phyloP scores from a whole-genome alignment of 139 green algal genomes.

The Chlorella sp. region DNA sequence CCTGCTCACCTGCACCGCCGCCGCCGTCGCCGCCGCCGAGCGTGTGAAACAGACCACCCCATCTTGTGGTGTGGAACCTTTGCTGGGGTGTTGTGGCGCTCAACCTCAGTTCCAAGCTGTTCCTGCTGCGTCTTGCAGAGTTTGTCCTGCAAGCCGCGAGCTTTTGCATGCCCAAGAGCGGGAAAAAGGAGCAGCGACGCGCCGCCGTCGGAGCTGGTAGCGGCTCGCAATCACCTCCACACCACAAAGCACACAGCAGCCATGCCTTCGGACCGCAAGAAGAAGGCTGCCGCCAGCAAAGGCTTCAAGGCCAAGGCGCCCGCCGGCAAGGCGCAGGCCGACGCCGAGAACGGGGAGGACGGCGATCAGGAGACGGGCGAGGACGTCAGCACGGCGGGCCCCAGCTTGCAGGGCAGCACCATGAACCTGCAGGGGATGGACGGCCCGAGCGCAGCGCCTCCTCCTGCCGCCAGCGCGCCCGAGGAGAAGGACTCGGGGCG shows the following conservation, averaged over 20 bases:
- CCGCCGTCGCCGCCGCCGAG: too few relatives aligned
- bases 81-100: too few relatives aligned
- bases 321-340: conserved; percentile 1
- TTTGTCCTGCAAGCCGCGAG: too few relatives aligned
- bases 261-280: conserved; percentile 26
- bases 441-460: background rate
- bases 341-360: background rate
- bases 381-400: background rate
- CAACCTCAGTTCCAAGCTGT: too few relatives aligned
- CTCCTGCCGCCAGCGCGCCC: conserved; percentile 10
- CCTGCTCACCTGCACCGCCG: background rate
- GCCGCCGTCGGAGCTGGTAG: too few relatives aligned
- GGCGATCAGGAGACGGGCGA: conserved; percentile 1
- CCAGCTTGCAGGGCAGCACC: background rate
- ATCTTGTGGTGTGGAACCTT: too few relatives aligned
- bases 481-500: conserved; percentile 30
- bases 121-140: too few relatives aligned
- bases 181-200: too few relatives aligned
- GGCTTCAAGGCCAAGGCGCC: conserved; percentile 19
- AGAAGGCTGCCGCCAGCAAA: conserved; percentile 19
- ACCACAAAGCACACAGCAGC: too few relatives aligned
- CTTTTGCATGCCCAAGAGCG: too few relatives aligned
- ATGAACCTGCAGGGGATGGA: conserved; percentile 4
- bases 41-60: too few relatives aligned
- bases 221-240: too few relatives aligned